These are phyloP conservation scores for Salix caprea DNA, from an alignment of 345 rosid genomes.

Conservation along the genomic window DNA sequence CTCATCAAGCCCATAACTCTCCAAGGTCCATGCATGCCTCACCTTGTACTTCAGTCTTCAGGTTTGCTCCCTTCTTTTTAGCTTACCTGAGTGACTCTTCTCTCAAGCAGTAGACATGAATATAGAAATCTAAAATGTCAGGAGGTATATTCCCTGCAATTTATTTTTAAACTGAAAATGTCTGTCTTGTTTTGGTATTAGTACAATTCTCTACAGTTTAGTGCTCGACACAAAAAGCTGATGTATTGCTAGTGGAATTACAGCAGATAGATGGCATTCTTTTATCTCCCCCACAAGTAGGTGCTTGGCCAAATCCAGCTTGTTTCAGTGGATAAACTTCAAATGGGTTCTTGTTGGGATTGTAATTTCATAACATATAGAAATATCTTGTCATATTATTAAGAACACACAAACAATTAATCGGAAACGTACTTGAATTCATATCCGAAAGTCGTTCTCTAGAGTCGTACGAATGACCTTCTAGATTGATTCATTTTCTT, in stretches of 20 bases:
- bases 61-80: slow-evolving; percentile 29
- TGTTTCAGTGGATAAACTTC: slow-evolving; percentile 82
- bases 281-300: slow-evolving; percentile 54
- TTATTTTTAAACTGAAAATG: background rate
- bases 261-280: slow-evolving; percentile 71
- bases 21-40: slow-evolving; percentile 63
- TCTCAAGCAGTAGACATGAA: background rate
- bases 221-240: slow-evolving; percentile 15
- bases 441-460: no score
- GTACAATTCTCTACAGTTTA: background rate
- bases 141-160: slow-evolving; percentile 1
- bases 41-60: slow-evolving; percentile 40
- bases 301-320: slow-evolving; percentile 67
- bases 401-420: no score
- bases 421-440: rapidly evolving
- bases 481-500: no score
- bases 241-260: slow-evolving; percentile 16
- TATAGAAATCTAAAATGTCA: background rate
- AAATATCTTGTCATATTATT: no score
- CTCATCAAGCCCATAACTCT: slow-evolving; percentile 50
- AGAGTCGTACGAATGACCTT: no score
- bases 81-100: background rate
- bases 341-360: slow-evolving; percentile 47
- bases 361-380: no score
- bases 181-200: background rate